These are phyloP conservation scores for Tuctoria greenei DNA, from an alignment of 176 grass and related monocot species.

Conservation along the genomic window DNA sequence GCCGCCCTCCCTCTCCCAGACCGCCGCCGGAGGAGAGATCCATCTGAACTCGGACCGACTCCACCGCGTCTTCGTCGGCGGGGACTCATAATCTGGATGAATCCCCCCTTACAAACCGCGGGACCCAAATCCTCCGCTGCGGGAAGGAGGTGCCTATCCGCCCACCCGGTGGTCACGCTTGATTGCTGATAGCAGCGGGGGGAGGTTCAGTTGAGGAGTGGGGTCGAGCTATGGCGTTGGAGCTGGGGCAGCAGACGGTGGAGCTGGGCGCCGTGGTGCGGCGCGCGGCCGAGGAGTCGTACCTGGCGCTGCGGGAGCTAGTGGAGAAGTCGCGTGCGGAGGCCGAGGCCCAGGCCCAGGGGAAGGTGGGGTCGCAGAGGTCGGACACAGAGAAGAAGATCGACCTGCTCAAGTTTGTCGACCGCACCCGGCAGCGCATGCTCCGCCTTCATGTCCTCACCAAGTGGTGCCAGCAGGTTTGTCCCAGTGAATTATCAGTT, in stretches of 20 bases:
- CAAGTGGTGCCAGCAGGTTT: conserved; percentile 99
- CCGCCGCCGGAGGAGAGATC: background rate
- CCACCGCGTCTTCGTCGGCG: background rate
- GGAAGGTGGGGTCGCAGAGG: conserved; percentile 43
- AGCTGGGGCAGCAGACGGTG: conserved; percentile 91
- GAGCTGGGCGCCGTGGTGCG: conserved; percentile 81
- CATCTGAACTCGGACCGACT: background rate
- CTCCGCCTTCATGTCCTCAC: conserved; percentile 94
- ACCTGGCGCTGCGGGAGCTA: conserved; percentile 88
- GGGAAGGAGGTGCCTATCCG: background rate
- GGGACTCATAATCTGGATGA: background rate
- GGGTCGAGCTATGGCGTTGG: conserved; percentile 45
- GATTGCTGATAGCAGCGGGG: background rate
- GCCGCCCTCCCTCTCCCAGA: background rate
- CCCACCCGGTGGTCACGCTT: background rate
- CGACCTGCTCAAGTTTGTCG: conserved; percentile 94
- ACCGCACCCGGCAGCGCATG: conserved; percentile 91
- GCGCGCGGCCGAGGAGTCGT: conserved; percentile 84
- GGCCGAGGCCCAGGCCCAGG: conserved; percentile 20
- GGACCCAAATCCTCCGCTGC: background rate
- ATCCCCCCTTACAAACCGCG: background rate
- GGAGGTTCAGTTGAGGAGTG: background rate
- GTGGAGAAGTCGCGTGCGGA: conserved; percentile 72
- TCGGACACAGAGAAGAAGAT: conserved; percentile 99
- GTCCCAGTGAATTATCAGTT: background rate